Percentiles rank a stretch among this genome's conserved stretches.
These are phyloP conservation scores for Lasiosphaeria ovina DNA, from an alignment of 495 filamentous ascomycete genomes.

Conservation along the genomic window DNA sequence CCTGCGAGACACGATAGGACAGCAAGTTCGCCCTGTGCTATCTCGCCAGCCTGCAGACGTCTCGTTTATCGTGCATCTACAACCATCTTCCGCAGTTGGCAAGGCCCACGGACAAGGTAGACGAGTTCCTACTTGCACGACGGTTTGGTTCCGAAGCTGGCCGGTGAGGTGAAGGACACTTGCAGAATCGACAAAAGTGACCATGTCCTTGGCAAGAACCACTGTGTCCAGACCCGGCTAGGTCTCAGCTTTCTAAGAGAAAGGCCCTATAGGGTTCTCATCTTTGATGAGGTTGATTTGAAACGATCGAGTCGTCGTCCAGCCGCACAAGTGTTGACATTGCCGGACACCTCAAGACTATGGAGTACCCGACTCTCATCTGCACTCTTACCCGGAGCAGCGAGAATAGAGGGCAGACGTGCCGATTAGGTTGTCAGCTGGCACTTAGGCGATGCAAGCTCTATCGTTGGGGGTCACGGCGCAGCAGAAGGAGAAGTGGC, in stretches of 20 bases:
- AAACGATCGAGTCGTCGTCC: too few species aligned
- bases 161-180: not conserved
- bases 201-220: too few species aligned
- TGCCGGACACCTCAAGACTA: too few species aligned
- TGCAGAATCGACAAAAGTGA: too few species aligned
- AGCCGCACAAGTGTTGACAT: too few species aligned
- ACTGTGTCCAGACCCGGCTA: too few species aligned
- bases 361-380: too few species aligned
- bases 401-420: not conserved
- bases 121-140: not conserved
- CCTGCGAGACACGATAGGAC: conserved; percentile 3
- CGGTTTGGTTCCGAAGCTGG: not conserved
- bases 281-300: too few species aligned
- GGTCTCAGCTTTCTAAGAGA: too few species aligned
- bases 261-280: too few species aligned
- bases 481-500: too few species aligned
- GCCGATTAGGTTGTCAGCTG: not conserved
- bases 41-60: conserved; percentile 12
- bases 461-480: not conserved
- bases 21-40: not conserved
- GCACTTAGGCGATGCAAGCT: not conserved
- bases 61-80: conserved; percentile 14
- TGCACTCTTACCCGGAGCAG: too few species aligned
- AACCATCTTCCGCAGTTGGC: not conserved
- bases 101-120: not conserved